Conservation (phyloP, 148 eudicot genomes). For the Mesembryanthemum crystallinum region DNA sequence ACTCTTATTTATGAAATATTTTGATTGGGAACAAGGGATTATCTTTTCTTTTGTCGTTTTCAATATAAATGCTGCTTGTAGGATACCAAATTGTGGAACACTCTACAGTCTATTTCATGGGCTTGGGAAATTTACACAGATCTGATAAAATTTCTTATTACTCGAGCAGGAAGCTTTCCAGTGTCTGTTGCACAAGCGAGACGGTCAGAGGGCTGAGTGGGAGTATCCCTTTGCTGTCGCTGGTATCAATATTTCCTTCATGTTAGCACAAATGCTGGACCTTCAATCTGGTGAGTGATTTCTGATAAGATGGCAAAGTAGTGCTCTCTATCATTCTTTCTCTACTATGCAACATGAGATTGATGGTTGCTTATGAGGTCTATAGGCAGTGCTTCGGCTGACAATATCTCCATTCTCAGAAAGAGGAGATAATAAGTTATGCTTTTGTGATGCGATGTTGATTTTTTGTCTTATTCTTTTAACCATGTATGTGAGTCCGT, state of each 20-base stretch:
- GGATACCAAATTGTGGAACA: not conserved
- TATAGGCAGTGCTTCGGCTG: too few species aligned
- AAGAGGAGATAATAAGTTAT: too few species aligned
- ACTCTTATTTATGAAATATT: not conserved
- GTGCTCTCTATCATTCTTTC: not conserved
- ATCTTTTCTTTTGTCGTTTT: not conserved
- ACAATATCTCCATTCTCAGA: too few species aligned
- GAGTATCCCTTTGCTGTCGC: slow-evolving; percentile 91
- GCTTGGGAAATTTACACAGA: not conserved
- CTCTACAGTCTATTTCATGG: not conserved
- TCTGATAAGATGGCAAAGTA: not conserved
- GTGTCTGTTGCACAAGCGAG: slow-evolving; percentile 57
- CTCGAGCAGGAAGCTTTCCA: slow-evolving; percentile 58
- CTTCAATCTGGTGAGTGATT: slow-evolving; percentile 66
- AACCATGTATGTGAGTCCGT: not conserved
- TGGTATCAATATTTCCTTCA: slow-evolving; percentile 76
- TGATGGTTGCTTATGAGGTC: not conserved
- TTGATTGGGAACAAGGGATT: not conserved
- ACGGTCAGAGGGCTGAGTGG: slow-evolving; percentile 77
- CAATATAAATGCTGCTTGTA: not conserved
- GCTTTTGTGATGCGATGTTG: too few species aligned
- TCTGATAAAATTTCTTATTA: not conserved
- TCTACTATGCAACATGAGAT: too few species aligned
- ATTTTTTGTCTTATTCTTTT: too few species aligned
- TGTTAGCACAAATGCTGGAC: slow-evolving; percentile 80